phyloP scores from a whole-genome alignment of 805 yeast genomes.

The Wickerhamomyces subpelliculosus region DNA sequence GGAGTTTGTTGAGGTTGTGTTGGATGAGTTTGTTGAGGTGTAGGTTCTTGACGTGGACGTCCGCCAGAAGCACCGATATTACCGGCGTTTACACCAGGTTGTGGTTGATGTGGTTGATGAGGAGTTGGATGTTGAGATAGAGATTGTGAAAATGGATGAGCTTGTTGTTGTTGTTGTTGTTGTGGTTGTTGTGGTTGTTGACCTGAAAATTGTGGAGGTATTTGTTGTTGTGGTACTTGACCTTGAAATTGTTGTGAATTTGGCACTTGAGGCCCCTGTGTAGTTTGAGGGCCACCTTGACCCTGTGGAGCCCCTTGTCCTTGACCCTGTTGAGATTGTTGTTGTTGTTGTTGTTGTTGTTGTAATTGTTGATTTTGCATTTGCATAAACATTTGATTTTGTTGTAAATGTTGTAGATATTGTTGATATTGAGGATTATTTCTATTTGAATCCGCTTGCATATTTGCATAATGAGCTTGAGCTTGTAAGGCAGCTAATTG shows the following conservation, averaged over 20 bases:
- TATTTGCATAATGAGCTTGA: constrained; percentile 9
- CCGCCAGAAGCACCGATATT: too few relatives aligned
- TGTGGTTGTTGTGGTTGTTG: constrained; percentile 4
- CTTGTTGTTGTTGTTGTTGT: constrained; percentile 2
- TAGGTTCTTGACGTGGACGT: constrained; percentile 1
- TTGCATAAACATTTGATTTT: not conserved
- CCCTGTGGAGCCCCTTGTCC: too few relatives aligned
- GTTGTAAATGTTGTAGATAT: constrained; percentile 1
- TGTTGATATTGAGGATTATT: constrained; percentile 4
- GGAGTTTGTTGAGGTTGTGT: constrained; percentile 9
- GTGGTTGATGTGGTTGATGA: not conserved
- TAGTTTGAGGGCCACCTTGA: too few relatives aligned
- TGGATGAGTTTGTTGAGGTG: constrained; percentile 5
- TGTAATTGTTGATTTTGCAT: constrained; percentile 3
- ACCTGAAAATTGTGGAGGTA: constrained; percentile 4
- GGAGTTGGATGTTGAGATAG: constrained; percentile 2
- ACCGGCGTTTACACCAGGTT: constrained; percentile 1
- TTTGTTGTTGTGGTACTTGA: constrained; percentile 2
- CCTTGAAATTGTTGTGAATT: too few relatives aligned
- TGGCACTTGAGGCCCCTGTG: too few relatives aligned
- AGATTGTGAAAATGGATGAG: not conserved
- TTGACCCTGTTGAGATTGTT: constrained; percentile 1
- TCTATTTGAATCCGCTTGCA: constrained; percentile 6
- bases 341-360: constrained; percentile 5
- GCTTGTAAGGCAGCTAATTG: constrained; percentile 13